Evolutionary conservation across 371 early-diverging fungal species (phyloP).

Genomic region (Blakeslea trispora): DNA sequence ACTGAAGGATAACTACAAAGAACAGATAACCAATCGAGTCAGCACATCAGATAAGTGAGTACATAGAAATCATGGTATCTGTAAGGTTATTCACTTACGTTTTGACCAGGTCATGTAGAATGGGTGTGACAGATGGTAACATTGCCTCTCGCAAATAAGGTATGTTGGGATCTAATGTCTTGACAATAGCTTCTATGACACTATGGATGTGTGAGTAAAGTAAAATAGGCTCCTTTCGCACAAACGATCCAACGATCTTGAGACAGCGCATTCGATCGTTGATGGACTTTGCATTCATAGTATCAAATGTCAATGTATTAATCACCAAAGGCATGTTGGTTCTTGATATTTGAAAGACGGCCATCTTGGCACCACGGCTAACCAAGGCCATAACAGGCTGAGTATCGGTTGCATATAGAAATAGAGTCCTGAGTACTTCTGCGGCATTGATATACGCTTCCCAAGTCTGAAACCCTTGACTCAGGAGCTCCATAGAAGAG

Average conservation of each 20-base stretch:
- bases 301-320: constrained; percentile 74
- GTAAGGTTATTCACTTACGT: constrained; percentile 37
- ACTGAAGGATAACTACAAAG: constrained; percentile 64
- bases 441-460: constrained; percentile 77
- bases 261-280: constrained; percentile 62
- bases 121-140: constrained; percentile 68
- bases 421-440: constrained; percentile 67
- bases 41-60: not conserved
- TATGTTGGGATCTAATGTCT: constrained; percentile 81
- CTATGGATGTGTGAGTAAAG: constrained; percentile 62
- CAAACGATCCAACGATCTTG: constrained; percentile 72
- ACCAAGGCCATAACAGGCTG: constrained; percentile 40
- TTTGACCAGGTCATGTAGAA: constrained; percentile 78
- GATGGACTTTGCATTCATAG: constrained; percentile 65
- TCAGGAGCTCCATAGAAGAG: constrained; percentile 75
- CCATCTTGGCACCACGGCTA: constrained; percentile 64
- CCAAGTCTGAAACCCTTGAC: constrained; percentile 79
- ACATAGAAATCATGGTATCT: no score
- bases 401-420: constrained; percentile 55
- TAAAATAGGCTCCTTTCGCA: constrained; percentile 72
- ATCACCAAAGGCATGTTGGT: constrained; percentile 72
- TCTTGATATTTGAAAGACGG: constrained; percentile 75
- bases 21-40: not conserved
- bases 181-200: constrained; percentile 80
- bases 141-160: constrained; percentile 75